Evolutionary conservation across 2,329 filamentous ascomycete genomes (phyloP).

Genomic region (Colletotrichum gloeosporioides): DNA sequence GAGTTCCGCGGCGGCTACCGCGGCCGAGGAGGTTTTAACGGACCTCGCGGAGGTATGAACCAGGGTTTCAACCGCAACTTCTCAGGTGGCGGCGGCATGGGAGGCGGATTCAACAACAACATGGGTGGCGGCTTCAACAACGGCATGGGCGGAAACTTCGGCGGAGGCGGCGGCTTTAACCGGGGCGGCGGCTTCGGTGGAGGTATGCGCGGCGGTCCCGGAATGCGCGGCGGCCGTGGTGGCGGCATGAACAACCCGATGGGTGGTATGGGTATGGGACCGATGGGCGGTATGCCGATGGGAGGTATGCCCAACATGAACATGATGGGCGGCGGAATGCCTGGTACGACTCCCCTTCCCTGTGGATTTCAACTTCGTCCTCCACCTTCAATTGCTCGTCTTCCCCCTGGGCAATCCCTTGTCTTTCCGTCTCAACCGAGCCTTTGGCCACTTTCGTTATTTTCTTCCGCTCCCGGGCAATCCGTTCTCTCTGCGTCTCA

Average conservation of each 20-base stretch:
- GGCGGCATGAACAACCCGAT: slow-evolving; percentile 54
- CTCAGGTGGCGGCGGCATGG: slow-evolving; percentile 36
- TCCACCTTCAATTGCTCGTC: not conserved
- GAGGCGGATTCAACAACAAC: slow-evolving; percentile 49
- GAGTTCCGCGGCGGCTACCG: slow-evolving; percentile 56
- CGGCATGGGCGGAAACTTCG: slow-evolving; percentile 55
- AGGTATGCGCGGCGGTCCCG: slow-evolving; percentile 54
- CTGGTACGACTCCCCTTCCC: slow-evolving; percentile 43
- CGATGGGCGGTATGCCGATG: slow-evolving; percentile 59
- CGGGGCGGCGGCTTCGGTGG: slow-evolving; percentile 49
- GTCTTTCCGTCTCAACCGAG: not conserved
- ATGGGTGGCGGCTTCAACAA: slow-evolving; percentile 51
- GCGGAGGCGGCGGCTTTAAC: slow-evolving; percentile 52
- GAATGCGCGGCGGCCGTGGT: slow-evolving; percentile 38
- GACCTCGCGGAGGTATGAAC: slow-evolving; percentile 53
- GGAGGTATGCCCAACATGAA: slow-evolving; percentile 57
- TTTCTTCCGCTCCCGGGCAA: not conserved
- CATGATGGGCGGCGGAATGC: slow-evolving; percentile 61
- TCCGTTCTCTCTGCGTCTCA: not conserved
- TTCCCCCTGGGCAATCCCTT: not conserved
- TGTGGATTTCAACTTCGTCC: not conserved
- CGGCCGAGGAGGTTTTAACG: slow-evolving; percentile 55
- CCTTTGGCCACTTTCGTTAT: not conserved
- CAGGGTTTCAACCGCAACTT: slow-evolving; percentile 46
- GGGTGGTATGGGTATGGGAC: slow-evolving; percentile 49